Conservation (phyloP, 768 basidiomycete genomes). For the Plicaturopsis crispa region DNA sequence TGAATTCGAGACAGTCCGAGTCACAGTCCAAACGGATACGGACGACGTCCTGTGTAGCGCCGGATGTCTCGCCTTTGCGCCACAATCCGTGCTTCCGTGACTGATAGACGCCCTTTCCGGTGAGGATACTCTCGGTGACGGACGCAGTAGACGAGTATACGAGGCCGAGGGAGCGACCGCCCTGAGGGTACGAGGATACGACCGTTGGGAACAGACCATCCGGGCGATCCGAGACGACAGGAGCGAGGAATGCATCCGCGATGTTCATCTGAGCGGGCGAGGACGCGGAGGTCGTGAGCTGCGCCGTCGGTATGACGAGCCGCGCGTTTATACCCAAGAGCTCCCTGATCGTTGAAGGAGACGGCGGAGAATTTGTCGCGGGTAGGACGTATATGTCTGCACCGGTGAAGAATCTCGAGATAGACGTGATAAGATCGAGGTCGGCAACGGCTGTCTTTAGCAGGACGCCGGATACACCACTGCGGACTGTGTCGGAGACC, state of each 20-base stretch:
- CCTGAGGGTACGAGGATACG: constrained; percentile 61
- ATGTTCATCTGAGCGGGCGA: constrained; percentile 58
- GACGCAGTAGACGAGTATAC: constrained; percentile 93
- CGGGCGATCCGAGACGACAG: constrained; percentile 74
- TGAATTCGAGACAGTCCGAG: constrained; percentile 85
- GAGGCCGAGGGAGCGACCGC: constrained; percentile 76
- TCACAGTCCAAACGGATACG: constrained; percentile 88
- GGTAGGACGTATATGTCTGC: constrained; percentile 55
- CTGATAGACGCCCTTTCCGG: constrained; percentile 92
- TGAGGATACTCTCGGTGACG: constrained; percentile 76
- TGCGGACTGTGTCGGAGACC: constrained; percentile 67
- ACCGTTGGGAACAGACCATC: constrained; percentile 94
- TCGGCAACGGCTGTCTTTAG: constrained; percentile 70
- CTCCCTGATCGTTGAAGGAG: constrained; percentile 52
- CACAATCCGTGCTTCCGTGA: constrained; percentile 94
- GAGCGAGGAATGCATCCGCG: constrained; percentile 80
- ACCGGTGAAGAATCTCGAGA: constrained; percentile 66
- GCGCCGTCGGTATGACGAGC: constrained; percentile 64
- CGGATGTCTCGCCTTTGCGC: constrained; percentile 95
- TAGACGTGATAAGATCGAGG: constrained; percentile 67
- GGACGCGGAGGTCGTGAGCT: constrained; percentile 55
- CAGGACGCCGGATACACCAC: constrained; percentile 70
- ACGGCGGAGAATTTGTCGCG: constrained; percentile 42
- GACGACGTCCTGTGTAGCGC: constrained; percentile 83
- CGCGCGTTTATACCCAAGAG: constrained; percentile 52